These are phyloP conservation scores for Phialophora macrospora DNA, from an alignment of 2,329 filamentous ascomycete species.

Conservation along the genomic window DNA sequence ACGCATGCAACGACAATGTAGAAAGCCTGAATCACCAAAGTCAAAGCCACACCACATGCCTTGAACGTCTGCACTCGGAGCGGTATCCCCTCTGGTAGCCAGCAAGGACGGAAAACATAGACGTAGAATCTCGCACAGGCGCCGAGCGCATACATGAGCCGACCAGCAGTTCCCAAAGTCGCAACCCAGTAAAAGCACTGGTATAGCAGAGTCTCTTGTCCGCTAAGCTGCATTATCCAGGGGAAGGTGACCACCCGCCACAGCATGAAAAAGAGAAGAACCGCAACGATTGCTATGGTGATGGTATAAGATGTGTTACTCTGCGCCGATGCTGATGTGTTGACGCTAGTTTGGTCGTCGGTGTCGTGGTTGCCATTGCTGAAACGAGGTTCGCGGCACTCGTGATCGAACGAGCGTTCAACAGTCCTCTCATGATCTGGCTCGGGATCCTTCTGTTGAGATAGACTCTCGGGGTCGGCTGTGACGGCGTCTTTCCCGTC, in stretches of 20 bases:
- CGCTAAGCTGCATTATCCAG: constrained; percentile 2
- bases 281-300: constrained; percentile 2
- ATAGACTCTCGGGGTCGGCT: neutral
- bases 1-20: constrained; percentile 1
- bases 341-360: neutral
- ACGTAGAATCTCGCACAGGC: constrained; percentile 14
- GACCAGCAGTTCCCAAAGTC: constrained; percentile 6
- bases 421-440: neutral
- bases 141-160: constrained; percentile 10
- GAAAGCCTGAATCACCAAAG: neutral
- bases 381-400: neutral
- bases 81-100: neutral
- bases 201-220: constrained; percentile 1
- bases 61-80: constrained; percentile 9
- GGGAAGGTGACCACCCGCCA: constrained; percentile 6
- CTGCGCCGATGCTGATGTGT: neutral
- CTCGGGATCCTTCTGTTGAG: neutral
- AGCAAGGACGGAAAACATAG: constrained; percentile 11
- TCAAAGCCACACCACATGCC: neutral
- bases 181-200: constrained; percentile 9
- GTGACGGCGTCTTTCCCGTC: neutral
- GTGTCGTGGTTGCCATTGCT: neutral
- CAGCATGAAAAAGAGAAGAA: constrained; percentile 6
- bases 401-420: neutral
- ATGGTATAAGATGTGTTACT: neutral